phyloP scores from a whole-genome alignment of 73 alveolate species.

The Tetrahymena borealis region DNA sequence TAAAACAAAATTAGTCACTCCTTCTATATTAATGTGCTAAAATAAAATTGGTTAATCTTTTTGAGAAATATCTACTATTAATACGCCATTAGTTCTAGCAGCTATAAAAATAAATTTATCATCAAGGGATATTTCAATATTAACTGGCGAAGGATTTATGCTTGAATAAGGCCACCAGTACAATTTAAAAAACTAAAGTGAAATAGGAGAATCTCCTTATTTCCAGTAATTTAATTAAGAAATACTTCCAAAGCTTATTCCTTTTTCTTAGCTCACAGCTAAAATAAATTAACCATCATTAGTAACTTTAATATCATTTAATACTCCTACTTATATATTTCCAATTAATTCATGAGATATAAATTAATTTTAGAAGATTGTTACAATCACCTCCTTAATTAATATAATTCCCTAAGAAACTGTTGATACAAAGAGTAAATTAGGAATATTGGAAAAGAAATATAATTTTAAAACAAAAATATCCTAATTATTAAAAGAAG shows the following conservation, averaged over 20 bases:
- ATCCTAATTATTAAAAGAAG: too few relatives aligned
- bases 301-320: too few relatives aligned
- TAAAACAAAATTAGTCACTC: not conserved
- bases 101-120: not conserved
- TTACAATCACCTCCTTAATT: too few relatives aligned
- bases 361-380: too few relatives aligned
- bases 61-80: not conserved
- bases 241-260: not conserved
- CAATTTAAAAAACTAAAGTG: not conserved
- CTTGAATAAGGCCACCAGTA: not conserved
- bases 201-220: not conserved
- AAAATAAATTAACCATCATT: not conserved
- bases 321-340: too few relatives aligned
- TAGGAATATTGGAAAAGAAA: too few relatives aligned
- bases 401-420: too few relatives aligned
- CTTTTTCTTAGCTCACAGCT: not conserved
- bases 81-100: not conserved
- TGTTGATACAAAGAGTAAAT: too few relatives aligned
- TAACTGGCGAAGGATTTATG: not conserved
- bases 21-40: not conserved
- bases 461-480: too few relatives aligned
- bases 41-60: not conserved
- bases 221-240: not conserved
- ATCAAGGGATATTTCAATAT: not conserved
- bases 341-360: too few relatives aligned